Evolutionary conservation across 805 yeast species (phyloP).

Genomic region (Helenozyma baotianmanensis): DNA sequence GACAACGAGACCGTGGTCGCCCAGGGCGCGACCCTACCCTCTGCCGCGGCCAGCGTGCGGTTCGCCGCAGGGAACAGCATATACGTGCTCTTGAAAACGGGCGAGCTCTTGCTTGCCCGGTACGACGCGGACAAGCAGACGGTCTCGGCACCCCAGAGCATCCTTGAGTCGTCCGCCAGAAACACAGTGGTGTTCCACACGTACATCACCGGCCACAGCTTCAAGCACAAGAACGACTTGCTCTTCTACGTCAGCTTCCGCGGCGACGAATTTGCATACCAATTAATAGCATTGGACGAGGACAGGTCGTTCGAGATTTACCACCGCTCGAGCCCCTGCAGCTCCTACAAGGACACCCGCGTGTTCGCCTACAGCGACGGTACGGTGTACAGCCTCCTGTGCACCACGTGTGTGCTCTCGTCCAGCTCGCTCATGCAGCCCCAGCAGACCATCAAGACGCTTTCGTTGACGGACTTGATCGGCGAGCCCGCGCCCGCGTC

Average conservation of each 20-base stretch:
- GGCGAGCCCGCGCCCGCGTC: conserved; percentile 5
- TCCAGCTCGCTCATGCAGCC: conserved; percentile 23
- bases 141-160: no score
- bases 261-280: conserved; percentile 16
- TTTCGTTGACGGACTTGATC: conserved; percentile 19
- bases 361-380: conserved; percentile 24
- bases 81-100: conserved; percentile 26
- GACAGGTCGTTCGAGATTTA: conserved; percentile 21
- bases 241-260: conserved; percentile 15
- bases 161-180: no score
- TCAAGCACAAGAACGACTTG: conserved; percentile 22
- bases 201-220: conserved; percentile 20
- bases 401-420: conserved; percentile 12
- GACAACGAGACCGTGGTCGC: no score
- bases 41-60: conserved; percentile 12
- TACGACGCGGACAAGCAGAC: conserved; percentile 3
- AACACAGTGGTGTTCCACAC: no score
- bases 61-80: conserved; percentile 12
- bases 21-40: no score
- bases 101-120: conserved; percentile 20
- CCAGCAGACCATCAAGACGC: conserved; percentile 12
- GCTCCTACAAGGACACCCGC: conserved; percentile 3
- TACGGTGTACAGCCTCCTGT: conserved; percentile 21
- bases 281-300: conserved; percentile 22
- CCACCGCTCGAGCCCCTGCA: conserved; percentile 10